Evolutionary conservation across 495 filamentous ascomycete genomes (phyloP).

Genomic region (Zalerion maritima): DNA sequence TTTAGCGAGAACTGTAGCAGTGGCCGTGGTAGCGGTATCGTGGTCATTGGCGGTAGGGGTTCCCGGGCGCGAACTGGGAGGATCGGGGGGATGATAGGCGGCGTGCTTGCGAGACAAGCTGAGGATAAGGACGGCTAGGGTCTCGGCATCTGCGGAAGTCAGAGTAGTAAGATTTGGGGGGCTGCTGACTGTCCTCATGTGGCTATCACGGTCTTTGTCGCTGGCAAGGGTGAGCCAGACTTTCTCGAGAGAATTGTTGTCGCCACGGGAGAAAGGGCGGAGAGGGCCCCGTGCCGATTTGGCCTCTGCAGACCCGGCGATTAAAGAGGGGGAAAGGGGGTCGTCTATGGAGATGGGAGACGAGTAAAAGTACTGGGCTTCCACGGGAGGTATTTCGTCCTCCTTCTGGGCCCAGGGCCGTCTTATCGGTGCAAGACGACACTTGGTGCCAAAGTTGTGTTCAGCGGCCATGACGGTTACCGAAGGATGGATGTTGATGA

Average conservation of each 20-base stretch:
- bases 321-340: constrained; percentile 54
- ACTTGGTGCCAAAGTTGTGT: constrained; percentile 25
- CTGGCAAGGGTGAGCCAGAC: constrained; percentile 48
- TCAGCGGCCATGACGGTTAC: too few relatives aligned
- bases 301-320: constrained; percentile 34
- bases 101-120: constrained; percentile 22
- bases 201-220: constrained; percentile 27
- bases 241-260: constrained; percentile 58
- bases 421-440: constrained; percentile 25
- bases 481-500: too few relatives aligned
- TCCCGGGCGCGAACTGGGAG: constrained; percentile 11
- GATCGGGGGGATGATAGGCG: constrained; percentile 16
- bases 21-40: constrained; percentile 15
- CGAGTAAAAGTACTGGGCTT: constrained; percentile 68
- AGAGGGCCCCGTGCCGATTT: constrained; percentile 40
- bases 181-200: constrained; percentile 17
- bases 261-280: constrained; percentile 61
- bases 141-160: constrained; percentile 22
- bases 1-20: background rate
- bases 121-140: constrained; percentile 30
- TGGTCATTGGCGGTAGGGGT: constrained; percentile 16
- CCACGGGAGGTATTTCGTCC: constrained; percentile 36
- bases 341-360: constrained; percentile 70
- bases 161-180: constrained; percentile 16
- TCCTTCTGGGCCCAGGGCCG: constrained; percentile 16